phyloP scores from a whole-genome alignment of 2,329 filamentous ascomycete genomes.

The Tympanopsis confertula region DNA sequence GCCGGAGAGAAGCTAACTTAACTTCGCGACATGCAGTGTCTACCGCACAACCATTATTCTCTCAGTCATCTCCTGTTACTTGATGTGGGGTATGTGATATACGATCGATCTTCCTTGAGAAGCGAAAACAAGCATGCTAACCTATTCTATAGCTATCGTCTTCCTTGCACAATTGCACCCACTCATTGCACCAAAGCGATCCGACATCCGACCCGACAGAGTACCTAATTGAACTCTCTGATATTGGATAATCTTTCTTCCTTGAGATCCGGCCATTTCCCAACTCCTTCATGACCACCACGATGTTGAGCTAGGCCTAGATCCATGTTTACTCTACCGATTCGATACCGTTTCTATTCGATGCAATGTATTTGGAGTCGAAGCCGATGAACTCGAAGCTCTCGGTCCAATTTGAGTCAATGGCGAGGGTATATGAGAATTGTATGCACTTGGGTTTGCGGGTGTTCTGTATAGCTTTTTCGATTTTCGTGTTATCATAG shows the following conservation, averaged over 20 bases:
- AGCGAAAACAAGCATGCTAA: background rate
- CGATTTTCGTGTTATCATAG: background rate
- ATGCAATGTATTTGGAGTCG: background rate
- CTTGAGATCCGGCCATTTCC: background rate
- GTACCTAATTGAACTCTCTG: background rate
- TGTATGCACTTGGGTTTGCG: background rate
- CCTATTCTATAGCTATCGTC: background rate
- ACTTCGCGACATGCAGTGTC: background rate
- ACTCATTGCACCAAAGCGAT: background rate
- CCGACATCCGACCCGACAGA: background rate
- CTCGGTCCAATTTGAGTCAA: too few relatives aligned
- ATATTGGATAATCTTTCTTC: background rate
- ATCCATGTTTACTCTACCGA: background rate
- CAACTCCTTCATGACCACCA: background rate
- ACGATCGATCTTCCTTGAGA: background rate
- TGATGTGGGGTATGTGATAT: background rate
- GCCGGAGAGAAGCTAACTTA: background rate
- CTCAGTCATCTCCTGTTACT: background rate
- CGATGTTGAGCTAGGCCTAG: background rate
- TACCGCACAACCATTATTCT: background rate
- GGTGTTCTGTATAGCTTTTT: background rate
- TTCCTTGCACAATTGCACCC: background rate
- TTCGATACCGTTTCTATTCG: background rate
- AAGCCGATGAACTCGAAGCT: background rate
- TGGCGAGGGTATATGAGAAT: background rate